Evolutionary conservation across 768 basidiomycete genomes (phyloP).

Genomic region (Piloderma croceum): DNA sequence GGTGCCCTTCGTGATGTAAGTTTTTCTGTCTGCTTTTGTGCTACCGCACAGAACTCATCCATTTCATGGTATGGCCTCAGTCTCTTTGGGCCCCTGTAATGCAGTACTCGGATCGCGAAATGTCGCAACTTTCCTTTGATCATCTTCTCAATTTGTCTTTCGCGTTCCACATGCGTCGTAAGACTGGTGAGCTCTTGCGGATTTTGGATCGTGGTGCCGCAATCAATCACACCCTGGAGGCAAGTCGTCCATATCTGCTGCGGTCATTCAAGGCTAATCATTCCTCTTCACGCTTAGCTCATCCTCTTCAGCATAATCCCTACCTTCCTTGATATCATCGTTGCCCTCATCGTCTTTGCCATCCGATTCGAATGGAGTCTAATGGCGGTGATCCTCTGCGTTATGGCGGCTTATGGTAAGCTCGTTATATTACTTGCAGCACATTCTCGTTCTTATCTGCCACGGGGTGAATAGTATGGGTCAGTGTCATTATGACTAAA

Average conservation of each 20-base stretch:
- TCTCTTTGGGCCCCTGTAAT: slow-evolving; percentile 83
- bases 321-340: slow-evolving; percentile 70
- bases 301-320: slow-evolving; percentile 82
- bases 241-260: slow-evolving; percentile 18
- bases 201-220: slow-evolving; percentile 81
- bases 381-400: slow-evolving; percentile 59
- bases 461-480: slow-evolving; percentile 33
- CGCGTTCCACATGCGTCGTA: slow-evolving; percentile 74
- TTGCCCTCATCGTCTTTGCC: slow-evolving; percentile 66
- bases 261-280: slow-evolving; percentile 3
- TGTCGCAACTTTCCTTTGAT: slow-evolving; percentile 81
- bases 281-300: slow-evolving; percentile 37
- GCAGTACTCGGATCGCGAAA: slow-evolving; percentile 84
- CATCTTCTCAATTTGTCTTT: slow-evolving; percentile 85
- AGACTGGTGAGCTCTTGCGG: slow-evolving; percentile 80
- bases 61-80: slow-evolving; percentile 30
- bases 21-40: slow-evolving; percentile 3
- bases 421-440: slow-evolving; percentile 4
- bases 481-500: slow-evolving; percentile 53
- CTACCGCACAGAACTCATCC: too few relatives aligned
- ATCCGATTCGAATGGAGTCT: slow-evolving; percentile 61
- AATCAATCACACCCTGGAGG: slow-evolving; percentile 78
- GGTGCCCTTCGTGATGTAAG: slow-evolving; percentile 57
- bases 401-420: slow-evolving; percentile 71
- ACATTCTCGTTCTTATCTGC: slow-evolving; percentile 2